Percentiles rank a stretch among this genome's conserved stretches.
These are phyloP conservation scores for Emericellopsis cladophorae DNA, from an alignment of 2,329 filamentous ascomycete genomes.

Conservation along the genomic window DNA sequence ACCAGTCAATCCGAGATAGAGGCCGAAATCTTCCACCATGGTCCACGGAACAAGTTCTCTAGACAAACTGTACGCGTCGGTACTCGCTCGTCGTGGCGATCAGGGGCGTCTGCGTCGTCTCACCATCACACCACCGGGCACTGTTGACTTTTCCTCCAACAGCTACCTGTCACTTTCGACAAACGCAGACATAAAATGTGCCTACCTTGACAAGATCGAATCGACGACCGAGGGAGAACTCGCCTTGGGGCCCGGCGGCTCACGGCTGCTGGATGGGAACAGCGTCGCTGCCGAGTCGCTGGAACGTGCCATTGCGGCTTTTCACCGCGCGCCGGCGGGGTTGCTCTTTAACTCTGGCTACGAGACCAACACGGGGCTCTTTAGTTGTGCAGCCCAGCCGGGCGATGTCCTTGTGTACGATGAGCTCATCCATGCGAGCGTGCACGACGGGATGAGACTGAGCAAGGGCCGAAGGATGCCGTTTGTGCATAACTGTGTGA, in stretches of 20 bases:
- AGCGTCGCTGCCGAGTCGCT: constrained; percentile 27
- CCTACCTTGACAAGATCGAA: constrained; percentile 35
- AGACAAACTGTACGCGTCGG: constrained; percentile 13
- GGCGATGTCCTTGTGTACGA: constrained; percentile 59
- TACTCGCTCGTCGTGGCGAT: constrained; percentile 12
- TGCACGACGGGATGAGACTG: constrained; percentile 63
- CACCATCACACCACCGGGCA: constrained; percentile 49
- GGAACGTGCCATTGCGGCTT: constrained; percentile 31
- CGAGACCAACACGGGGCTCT: constrained; percentile 53
- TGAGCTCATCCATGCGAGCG: constrained; percentile 64
- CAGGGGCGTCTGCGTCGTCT: constrained; percentile 25
- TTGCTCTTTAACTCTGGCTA: constrained; percentile 48
- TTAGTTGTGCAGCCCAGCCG: constrained; percentile 45
- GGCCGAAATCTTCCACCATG: not conserved
- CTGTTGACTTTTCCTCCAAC: constrained; percentile 68
- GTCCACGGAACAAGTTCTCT: constrained; percentile 5
- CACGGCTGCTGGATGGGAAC: constrained; percentile 41
- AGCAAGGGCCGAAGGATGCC: constrained; percentile 33
- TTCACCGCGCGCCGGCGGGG: constrained; percentile 30
- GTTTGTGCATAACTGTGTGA: constrained; percentile 46
- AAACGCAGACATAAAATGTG: constrained; percentile 38
- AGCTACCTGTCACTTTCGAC: constrained; percentile 65
- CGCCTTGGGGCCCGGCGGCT: constrained; percentile 36
- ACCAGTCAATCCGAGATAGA: no score
- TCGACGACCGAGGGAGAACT: not conserved